Evolutionary conservation across 164 flowering plant genomes (phyloP).

Genomic region (Tetracentron sinense): DNA sequence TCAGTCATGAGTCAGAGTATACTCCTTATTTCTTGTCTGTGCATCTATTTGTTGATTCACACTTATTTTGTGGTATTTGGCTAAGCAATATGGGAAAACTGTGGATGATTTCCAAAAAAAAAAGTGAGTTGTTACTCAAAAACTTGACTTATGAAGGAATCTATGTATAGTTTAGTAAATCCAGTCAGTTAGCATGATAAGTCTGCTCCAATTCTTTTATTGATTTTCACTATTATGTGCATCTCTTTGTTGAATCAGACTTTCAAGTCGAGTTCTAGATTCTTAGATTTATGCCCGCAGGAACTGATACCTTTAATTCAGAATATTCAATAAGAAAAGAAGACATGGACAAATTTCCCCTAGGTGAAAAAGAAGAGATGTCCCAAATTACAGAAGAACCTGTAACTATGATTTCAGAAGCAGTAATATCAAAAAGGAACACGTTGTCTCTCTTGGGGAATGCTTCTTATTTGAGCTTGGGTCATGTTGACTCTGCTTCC

Average conservation of each 20-base stretch:
- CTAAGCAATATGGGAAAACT: no score
- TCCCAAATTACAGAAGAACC: conserved; percentile 27
- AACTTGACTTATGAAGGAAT: no score
- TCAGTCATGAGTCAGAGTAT: no score
- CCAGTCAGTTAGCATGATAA: no score
- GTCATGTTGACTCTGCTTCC: conserved; percentile 5
- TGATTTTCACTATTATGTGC: neutral
- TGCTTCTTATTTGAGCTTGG: conserved; percentile 12
- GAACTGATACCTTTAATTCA: conserved; percentile 1
- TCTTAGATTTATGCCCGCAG: conserved; percentile 5
- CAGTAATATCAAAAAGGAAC: conserved; percentile 17
- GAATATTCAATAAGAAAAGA: conserved; percentile 9
- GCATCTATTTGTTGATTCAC: no score
- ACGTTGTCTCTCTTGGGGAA: conserved; percentile 10
- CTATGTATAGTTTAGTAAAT: neutral
- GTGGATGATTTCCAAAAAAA: no score
- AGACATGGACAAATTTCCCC: conserved; percentile 5
- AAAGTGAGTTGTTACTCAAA: no score
- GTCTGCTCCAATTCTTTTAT: neutral
- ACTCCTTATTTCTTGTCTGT: no score
- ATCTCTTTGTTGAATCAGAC: neutral
- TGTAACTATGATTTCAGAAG: conserved; percentile 15
- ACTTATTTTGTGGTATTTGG: no score
- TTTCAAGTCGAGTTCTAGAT: neutral
- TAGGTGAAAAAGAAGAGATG: conserved; percentile 21